These are phyloP conservation scores for Barnettozyma sucrosica DNA, from an alignment of 805 yeast genomes.

Conservation along the genomic window DNA sequence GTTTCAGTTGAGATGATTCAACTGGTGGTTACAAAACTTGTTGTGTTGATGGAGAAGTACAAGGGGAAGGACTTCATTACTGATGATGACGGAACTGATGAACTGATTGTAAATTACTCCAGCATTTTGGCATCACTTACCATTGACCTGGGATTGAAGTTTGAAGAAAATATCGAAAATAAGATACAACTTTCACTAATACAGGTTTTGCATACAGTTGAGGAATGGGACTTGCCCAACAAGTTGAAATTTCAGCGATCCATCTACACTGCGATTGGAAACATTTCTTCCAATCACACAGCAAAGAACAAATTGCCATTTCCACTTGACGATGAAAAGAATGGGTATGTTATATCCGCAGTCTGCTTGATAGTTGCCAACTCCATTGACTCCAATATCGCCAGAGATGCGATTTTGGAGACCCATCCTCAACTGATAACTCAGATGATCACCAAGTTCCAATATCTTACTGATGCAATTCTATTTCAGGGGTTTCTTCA, in stretches of 20 bases:
- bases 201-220: conserved; percentile 4
- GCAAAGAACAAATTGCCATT: conserved; percentile 13
- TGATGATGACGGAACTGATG: conserved; percentile 25
- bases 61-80: conserved; percentile 5
- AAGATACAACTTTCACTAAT: conserved; percentile 10
- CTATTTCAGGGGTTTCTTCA: conserved; percentile 25
- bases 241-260: conserved; percentile 19
- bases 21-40: conserved; percentile 8
- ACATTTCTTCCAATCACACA: conserved; percentile 23
- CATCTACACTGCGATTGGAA: conserved; percentile 23
- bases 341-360: conserved; percentile 22
- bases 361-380: conserved; percentile 21
- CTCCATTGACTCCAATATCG: conserved; percentile 16
- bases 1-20: conserved; percentile 4
- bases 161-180: conserved; percentile 11
- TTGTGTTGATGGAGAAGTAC: background rate
- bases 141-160: conserved; percentile 12
- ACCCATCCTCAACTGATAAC: conserved; percentile 14
- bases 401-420: conserved; percentile 13
- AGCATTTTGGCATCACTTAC: conserved; percentile 19
- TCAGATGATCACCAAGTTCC: conserved; percentile 13
- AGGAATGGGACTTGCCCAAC: conserved; percentile 16
- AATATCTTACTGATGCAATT: conserved; percentile 21
- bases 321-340: conserved; percentile 5
- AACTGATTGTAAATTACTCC: conserved; percentile 15